Base-by-base conservation (phyloP, 192 early-diverging fungal species). In the Gamsiella multidivaricata region DNA sequence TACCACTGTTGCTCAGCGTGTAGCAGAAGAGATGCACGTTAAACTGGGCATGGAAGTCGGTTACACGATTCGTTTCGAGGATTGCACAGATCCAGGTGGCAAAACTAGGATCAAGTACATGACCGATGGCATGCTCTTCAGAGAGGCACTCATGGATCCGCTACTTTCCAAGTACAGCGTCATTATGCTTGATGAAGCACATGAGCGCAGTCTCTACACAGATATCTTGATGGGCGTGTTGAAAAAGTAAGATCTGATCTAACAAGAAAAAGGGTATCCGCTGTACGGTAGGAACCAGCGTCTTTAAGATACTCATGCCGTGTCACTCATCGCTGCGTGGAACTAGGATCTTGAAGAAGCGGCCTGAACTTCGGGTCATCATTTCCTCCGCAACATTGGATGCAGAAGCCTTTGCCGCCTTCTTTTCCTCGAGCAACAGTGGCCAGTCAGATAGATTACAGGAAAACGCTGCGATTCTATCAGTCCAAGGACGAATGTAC, bases 381-480 rank as follows among this genome's bases (percentile, higher is more conserved):
- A 89, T 94, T 28, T 91, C 92, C 0, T 94, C 92, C 1, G 93
- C 93, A n/a, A 94, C 92, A n/a, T 59, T 93, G 17, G 91, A 94
- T 62, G 91, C 91, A 0, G 85, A 92, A 61, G 80, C 83, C 4
- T 93, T 93, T 69, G 85, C 84, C 25, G 75, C 84, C 9, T 94
- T 90, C 65, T 94, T 88, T 68, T 91, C 91, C 46, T 69, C 82
- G n/a, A 91, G 87, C 46, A 62, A 69, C 17, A 5, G 10, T 46
- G 45, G n/a, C 6, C 56, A 54, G 10, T 22, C 41, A 23, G 71
- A 80, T 23, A 70, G 69, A 37, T 53, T 61, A 1, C 69, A 86
- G 42, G 91, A 93, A 45, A 87, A 85, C 3, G 83, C 84, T 2
- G 82, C 85, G 2, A 89, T 93, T 43, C 85, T 93, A 34, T 94